Evolutionary conservation across 2,329 filamentous ascomycete genomes (phyloP), one percentile per base, ranked within the genome.

Genomic region (Ceratocystis papillata): DNA sequence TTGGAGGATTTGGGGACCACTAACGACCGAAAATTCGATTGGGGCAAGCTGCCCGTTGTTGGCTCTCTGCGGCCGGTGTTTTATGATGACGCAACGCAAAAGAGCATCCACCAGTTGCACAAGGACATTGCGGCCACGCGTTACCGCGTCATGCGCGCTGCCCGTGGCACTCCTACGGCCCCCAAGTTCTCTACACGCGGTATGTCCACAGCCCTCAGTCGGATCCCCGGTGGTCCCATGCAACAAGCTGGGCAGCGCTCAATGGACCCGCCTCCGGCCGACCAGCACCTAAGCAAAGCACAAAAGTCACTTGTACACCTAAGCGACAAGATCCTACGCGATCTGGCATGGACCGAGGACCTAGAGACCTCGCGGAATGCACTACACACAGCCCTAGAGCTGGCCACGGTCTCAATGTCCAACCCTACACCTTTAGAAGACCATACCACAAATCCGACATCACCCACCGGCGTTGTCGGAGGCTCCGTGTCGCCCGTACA

Each of bases 231-330:
- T 8, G 48, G 59, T 7, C 65, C 65, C 5, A 59, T 48, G 44
- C 25, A 33, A 15, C 10, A 60, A 22, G 44, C 41, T 12, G n/a
- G 17, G 30, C n/a, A 22, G 5, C 62, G 55, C 20, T 20, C 50
- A n/a, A 22, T 10, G 17, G 62, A 41, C 6, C 53, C 65, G 28
- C 65, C 65, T 17, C 65, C 65, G 1, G 65, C 65, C 17, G 65
- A 67, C 17, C 62, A 67, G 37, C 65, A 67, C 20, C 62, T 67
- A 6, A 67, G 57, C 62, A 67, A 67, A 46, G 65, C 61, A 3
- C 65, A 67, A 45, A 64, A 64, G 37, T 64, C 55, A 3, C 37
- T 67, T 22, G 53, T 64, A n/a, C 30, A 57, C 12, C 45, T 67
- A 5, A 57, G 61, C n/a, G 65, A 67, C 46, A 64, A 64, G 45